Base-by-base conservation (phyloP, 2,329 filamentous ascomycete species). In the Lomentospora prolificans region DNA sequence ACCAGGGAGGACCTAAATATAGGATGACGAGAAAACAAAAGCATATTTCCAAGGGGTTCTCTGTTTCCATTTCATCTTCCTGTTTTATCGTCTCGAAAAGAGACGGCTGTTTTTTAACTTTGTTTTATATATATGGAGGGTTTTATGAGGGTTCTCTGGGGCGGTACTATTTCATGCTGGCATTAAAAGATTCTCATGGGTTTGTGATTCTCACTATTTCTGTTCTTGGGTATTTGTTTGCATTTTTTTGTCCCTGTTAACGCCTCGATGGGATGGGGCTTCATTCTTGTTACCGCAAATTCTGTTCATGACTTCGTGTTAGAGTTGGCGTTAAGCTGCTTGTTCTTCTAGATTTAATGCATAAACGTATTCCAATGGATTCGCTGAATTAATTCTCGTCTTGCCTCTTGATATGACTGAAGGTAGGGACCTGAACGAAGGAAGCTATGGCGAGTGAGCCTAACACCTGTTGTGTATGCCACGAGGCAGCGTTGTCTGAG, bases 1-100 rank as follows among this genome's bases (percentile, higher is more conserved):
- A 48, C 12, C 10, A 25, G 22, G 17, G 44, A 48, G 44, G 17
- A 19, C 24, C n/a, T 10, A 48, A 48, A 48, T 7, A 48, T 48
- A 22, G 44, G 44, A 19, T 25, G 44, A 48, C 44, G 44, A 48
- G 44, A 48, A 48, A 48, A 48, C 44, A 48, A 48, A 48, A 48
- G 44, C 44, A 48, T 48, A 9, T 48, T 22, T 48, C 12, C 30
- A 33, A 6, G 30, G 30, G 30, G 30, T 7, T 33, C 12, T 33
- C 30, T 33, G 6, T 12, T 33, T 33, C 30, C 30, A 7, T 33
- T 33, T 33, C 30, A 7, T 12, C 30, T 12, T 12, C 12, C 44
- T 48, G 17, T 17, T 25, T 48, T 41, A 41, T 41, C n/a, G n/a
- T 19, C n/a, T 41, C 36, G 36, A 17, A 17, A 17, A 17, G 36